phyloP scores from a whole-genome alignment of 2,329 filamentous ascomycete genomes.

The Microdochium paspali region DNA sequence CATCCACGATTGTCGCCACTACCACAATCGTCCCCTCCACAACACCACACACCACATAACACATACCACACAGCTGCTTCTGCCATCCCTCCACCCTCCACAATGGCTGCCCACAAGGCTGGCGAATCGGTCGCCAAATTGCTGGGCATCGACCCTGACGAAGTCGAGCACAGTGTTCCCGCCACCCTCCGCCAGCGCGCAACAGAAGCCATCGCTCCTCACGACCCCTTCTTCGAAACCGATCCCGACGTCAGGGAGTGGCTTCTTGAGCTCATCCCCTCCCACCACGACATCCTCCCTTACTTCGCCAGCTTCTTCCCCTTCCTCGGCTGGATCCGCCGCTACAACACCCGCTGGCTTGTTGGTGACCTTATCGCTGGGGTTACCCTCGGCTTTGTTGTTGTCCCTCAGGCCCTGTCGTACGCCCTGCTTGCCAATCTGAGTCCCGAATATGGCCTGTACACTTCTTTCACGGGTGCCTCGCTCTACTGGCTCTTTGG shows the following conservation, averaged over 20 bases:
- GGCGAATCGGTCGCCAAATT: constrained; percentile 3
- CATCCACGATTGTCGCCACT: too few species aligned
- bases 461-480: constrained; percentile 76
- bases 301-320: constrained; percentile 53
- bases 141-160: constrained; percentile 4
- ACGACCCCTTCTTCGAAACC: constrained; percentile 56
- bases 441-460: constrained; percentile 61
- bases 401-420: constrained; percentile 73
- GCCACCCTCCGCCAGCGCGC: constrained; percentile 1
- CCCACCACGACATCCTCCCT: constrained; percentile 26
- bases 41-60: too few species aligned
- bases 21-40: too few species aligned
- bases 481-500: constrained; percentile 77
- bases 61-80: not conserved
- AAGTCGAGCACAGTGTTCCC: constrained; percentile 1
- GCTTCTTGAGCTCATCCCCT: constrained; percentile 45
- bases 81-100: not conserved
- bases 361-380: constrained; percentile 65
- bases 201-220: constrained; percentile 17
- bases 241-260: constrained; percentile 59
- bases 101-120: not conserved
- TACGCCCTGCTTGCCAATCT: constrained; percentile 66
- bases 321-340: constrained; percentile 56
- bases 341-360: constrained; percentile 67
- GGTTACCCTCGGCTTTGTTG: constrained; percentile 64